A percentile compares a stretch with the other conserved stretches of the same genome.
These are phyloP conservation scores for Penicillium sumatraense DNA, from an alignment of 2,329 filamentous ascomycete species.

Conservation along the genomic window DNA sequence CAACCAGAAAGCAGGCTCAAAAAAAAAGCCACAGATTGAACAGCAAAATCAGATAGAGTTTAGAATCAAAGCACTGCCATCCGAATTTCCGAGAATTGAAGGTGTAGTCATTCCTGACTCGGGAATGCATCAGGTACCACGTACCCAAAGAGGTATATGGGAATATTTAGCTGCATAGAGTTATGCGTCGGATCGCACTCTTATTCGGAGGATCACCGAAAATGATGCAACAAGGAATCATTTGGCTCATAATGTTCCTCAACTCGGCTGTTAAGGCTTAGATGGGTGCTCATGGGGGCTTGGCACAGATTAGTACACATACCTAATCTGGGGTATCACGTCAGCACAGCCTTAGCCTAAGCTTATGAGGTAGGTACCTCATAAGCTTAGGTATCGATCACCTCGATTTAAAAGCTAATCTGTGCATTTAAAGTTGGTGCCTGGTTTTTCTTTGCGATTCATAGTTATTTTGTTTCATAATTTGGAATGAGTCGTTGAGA, in stretches of 20 bases:
- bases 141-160: too few relatives aligned
- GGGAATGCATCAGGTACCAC: background rate
- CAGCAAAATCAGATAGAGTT: background rate
- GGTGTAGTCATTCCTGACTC: background rate
- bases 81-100: background rate
- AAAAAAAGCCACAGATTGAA: background rate
- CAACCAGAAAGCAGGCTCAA: too few relatives aligned
- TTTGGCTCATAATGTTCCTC: background rate
- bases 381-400: background rate
- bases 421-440: background rate
- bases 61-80: background rate
- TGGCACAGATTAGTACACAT: constrained; percentile 1
- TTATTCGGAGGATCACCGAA: background rate
- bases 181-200: background rate
- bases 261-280: background rate
- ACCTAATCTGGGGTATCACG: constrained; percentile 3
- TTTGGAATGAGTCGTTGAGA: too few relatives aligned
- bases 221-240: background rate
- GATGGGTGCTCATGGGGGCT: background rate
- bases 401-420: background rate
- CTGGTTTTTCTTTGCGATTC: too few relatives aligned
- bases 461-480: too few relatives aligned
- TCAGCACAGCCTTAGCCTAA: background rate
- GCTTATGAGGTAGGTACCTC: too few relatives aligned
- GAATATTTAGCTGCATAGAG: background rate